Percentiles rank a stretch among this genome's conserved stretches.
Conservation (phyloP, 2,329 filamentous ascomycete genomes). For the Aspergillus awamori region DNA sequence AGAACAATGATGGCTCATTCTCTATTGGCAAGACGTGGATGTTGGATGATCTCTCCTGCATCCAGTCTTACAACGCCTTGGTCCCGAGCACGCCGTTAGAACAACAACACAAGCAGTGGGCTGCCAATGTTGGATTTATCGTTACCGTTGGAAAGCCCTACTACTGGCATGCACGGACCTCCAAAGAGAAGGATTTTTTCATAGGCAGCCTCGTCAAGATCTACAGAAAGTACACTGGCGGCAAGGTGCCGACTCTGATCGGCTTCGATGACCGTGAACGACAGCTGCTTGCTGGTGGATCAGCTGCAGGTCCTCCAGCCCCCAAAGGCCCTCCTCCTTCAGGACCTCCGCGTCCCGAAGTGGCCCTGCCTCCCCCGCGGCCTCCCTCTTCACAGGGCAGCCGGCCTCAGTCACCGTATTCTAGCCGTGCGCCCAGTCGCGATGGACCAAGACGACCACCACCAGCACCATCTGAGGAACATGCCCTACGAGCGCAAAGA, state of each 20-base stretch:
- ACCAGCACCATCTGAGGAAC: constrained; percentile 42
- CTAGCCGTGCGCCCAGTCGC: constrained; percentile 40
- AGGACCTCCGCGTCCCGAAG: constrained; percentile 27
- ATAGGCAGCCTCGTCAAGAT: constrained; percentile 96
- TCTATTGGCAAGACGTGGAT: constrained; percentile 99
- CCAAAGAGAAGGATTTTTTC: constrained; percentile 98
- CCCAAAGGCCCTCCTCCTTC: constrained; percentile 26
- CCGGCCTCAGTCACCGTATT: constrained; percentile 34
- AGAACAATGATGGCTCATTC: constrained; percentile 91
- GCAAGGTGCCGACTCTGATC: constrained; percentile 73
- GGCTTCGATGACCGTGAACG: constrained; percentile 82
- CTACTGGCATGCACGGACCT: constrained; percentile 91
- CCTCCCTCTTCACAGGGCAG: constrained; percentile 32
- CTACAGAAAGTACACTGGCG: constrained; percentile 92
- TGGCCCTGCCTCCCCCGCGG: constrained; percentile 29
- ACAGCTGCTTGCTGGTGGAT: constrained; percentile 69
- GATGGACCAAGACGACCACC: constrained; percentile 39
- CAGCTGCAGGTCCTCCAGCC: constrained; percentile 16
- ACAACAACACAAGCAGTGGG: constrained; percentile 70
- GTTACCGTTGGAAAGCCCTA: constrained; percentile 92
- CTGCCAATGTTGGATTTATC: constrained; percentile 78
- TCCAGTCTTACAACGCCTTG: constrained; percentile 77
- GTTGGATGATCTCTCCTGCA: constrained; percentile 80
- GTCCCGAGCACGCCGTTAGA: constrained; percentile 62
- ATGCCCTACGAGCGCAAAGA: constrained; percentile 37